Percentiles rank a stretch among this genome's conserved stretches.
Conservation (phyloP, 2,329 filamentous ascomycete species). For the Penicillium sp. region DNA sequence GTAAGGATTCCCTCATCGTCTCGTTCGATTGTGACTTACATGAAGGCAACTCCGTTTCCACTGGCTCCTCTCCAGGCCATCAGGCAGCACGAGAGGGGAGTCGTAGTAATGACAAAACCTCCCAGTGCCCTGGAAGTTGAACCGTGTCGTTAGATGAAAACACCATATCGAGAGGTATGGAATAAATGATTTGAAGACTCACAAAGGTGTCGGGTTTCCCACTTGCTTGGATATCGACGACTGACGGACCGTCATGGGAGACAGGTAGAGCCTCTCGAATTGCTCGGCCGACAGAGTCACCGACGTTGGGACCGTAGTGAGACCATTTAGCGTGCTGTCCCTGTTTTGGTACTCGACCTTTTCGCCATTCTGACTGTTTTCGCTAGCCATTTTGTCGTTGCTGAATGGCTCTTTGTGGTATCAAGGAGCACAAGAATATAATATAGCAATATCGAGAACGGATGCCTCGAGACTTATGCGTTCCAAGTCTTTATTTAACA, state of each 20-base stretch:
- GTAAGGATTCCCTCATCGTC: background rate
- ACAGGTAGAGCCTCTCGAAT: conserved; percentile 36
- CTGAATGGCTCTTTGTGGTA: background rate
- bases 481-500: background rate
- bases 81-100: conserved; percentile 25
- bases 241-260: conserved; percentile 32
- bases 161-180: background rate
- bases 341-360: conserved; percentile 5
- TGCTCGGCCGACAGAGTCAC: conserved; percentile 34
- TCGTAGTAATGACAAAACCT: conserved; percentile 28
- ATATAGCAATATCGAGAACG: background rate
- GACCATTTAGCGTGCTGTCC: conserved; percentile 3
- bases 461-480: background rate
- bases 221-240: conserved; percentile 29
- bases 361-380: conserved; percentile 6
- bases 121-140: conserved; percentile 18
- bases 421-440: background rate
- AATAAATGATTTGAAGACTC: background rate
- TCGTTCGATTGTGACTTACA: conserved; percentile 9
- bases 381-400: conserved; percentile 7
- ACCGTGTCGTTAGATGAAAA: background rate
- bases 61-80: conserved; percentile 29
- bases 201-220: conserved; percentile 37
- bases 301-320: conserved; percentile 18
- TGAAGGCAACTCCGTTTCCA: conserved; percentile 26